phyloP scores from a whole-genome alignment of 805 yeast species.

The Jamesozyma jinghongensis region DNA sequence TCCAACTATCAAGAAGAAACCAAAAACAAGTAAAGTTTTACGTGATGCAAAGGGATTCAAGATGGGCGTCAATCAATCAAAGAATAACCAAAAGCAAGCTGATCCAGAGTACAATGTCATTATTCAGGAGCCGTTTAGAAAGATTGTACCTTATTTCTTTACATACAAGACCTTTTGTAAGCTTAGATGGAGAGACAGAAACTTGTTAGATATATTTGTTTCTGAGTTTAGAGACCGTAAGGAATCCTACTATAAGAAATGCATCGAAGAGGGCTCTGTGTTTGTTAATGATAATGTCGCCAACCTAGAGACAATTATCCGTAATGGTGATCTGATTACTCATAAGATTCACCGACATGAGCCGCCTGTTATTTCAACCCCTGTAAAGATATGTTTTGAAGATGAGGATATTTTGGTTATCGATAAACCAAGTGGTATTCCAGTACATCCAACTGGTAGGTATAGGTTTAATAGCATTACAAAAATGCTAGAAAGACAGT shows the following conservation, averaged over 20 bases:
- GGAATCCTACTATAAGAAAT: slow-evolving; percentile 50
- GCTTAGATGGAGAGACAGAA: slow-evolving; percentile 79
- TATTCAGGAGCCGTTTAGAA: slow-evolving; percentile 54
- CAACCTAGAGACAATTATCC: slow-evolving; percentile 49
- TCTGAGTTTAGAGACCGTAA: slow-evolving; percentile 77
- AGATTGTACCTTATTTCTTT: slow-evolving; percentile 76
- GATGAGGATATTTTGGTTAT: slow-evolving; percentile 70
- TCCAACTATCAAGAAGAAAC: neutral
- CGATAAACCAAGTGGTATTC: slow-evolving; percentile 90
- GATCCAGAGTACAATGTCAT: slow-evolving; percentile 49
- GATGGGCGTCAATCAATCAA: slow-evolving; percentile 20
- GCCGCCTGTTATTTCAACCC: slow-evolving; percentile 58
- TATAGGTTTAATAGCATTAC: slow-evolving; percentile 68
- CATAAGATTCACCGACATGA: slow-evolving; percentile 84
- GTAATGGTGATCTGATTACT: slow-evolving; percentile 73
- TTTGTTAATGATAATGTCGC: slow-evolving; percentile 59
- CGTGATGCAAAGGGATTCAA: slow-evolving; percentile 28
- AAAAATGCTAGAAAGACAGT: slow-evolving; percentile 63
- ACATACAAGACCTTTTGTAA: slow-evolving; percentile 89
- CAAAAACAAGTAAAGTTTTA: slow-evolving; percentile 7
- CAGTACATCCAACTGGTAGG: slow-evolving; percentile 92
- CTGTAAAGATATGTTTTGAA: slow-evolving; percentile 58
- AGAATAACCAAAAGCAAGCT: slow-evolving; percentile 43
- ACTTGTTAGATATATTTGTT: slow-evolving; percentile 68
- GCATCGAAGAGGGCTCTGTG: slow-evolving; percentile 57